Base-by-base conservation (phyloP, 495 filamentous ascomycete genomes). In the Apiosordaria backusii region DNA sequence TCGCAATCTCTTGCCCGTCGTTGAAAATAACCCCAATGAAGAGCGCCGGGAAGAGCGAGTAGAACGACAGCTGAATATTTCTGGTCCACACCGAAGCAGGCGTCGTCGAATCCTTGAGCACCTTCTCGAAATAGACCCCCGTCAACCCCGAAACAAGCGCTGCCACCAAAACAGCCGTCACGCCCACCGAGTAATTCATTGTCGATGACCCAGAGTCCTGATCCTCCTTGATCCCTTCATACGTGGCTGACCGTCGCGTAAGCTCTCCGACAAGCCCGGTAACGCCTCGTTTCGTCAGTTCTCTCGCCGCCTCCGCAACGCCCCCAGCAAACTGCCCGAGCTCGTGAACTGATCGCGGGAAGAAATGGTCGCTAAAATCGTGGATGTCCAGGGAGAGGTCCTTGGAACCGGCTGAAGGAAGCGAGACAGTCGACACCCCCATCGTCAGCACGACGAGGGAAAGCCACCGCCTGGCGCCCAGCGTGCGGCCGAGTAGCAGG, bases 111-210 rank as follows among this genome's bases (percentile, higher is more conserved):
- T 97, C 90, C 74, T 94, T 96, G 58, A 98, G 81, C 0, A 97
- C 89, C 76, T 96, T 97, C 79, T 99, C 95, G 73, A 98, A 97
- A 75, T 93, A 96, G 2, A 97, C 90, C 1, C 92, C 90, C 1
- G 91, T 93, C 58, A 96, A 76, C 2, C 93, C 91, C 1, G 93
- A 97, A 10, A 93, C 84, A 16, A 86, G 79, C 64, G 90, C 91
- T 23, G 92, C 89, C 4, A 89, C 81, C 62, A 93, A 75, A 3
- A 93, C 93, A 0, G 94, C 88, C 1, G 86, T 75, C 13, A 98
- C 72, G n/a, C 95, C 95, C 62, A 96, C 78, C 0, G 85, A 82
- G 60, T 87, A 84, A 77, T 92, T 92, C 84, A 96, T 86, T 50
- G 82, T 77, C 9, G 89, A 90, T 24, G 84, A 79, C 19, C 82